These are phyloP conservation scores for Pseudocercospora ulei DNA, from an alignment of 2,329 filamentous ascomycete species.

Conservation along the genomic window DNA sequence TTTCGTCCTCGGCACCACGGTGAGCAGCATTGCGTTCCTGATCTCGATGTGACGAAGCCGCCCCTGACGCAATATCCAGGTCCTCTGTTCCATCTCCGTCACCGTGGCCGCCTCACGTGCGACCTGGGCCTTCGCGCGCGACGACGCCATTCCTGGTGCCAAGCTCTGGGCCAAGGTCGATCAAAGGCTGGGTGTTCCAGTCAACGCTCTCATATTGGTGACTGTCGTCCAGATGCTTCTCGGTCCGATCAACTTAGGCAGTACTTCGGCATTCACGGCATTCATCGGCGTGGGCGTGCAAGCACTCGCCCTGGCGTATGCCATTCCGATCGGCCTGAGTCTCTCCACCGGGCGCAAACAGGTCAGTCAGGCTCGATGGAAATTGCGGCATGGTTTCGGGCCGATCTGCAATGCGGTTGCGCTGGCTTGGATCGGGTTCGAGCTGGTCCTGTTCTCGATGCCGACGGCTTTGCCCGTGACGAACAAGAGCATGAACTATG, in stretches of 20 bases:
- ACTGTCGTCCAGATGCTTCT: slow-evolving; percentile 44
- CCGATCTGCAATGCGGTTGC: slow-evolving; percentile 26
- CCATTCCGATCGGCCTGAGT: slow-evolving; percentile 44
- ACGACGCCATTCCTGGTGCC: slow-evolving; percentile 39
- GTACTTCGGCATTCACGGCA: slow-evolving; percentile 42
- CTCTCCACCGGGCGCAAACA: slow-evolving; percentile 34
- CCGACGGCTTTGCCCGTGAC: slow-evolving; percentile 48
- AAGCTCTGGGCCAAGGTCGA: slow-evolving; percentile 35
- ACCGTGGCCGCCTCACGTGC: slow-evolving; percentile 44
- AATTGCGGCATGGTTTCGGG: slow-evolving; percentile 32
- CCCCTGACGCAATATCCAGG: background rate
- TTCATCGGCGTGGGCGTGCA: slow-evolving; percentile 50
- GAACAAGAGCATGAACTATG: slow-evolving; percentile 49
- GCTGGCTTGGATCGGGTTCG: slow-evolving; percentile 27
- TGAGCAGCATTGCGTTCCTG: no score
- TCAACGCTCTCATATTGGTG: slow-evolving; percentile 38
- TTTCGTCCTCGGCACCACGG: slow-evolving; percentile 43
- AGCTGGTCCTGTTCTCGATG: slow-evolving; percentile 43
- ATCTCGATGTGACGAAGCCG: background rate
- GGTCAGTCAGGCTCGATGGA: slow-evolving; percentile 16
- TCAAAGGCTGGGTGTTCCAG: slow-evolving; percentile 34
- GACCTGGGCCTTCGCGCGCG: slow-evolving; percentile 41
- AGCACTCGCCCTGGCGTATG: slow-evolving; percentile 48
- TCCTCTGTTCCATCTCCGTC: slow-evolving; percentile 49
- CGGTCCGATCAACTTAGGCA: slow-evolving; percentile 44